These are phyloP conservation scores for Haematococcus lacustris DNA, from an alignment of 139 green algal genomes.

Conservation along the genomic window DNA sequence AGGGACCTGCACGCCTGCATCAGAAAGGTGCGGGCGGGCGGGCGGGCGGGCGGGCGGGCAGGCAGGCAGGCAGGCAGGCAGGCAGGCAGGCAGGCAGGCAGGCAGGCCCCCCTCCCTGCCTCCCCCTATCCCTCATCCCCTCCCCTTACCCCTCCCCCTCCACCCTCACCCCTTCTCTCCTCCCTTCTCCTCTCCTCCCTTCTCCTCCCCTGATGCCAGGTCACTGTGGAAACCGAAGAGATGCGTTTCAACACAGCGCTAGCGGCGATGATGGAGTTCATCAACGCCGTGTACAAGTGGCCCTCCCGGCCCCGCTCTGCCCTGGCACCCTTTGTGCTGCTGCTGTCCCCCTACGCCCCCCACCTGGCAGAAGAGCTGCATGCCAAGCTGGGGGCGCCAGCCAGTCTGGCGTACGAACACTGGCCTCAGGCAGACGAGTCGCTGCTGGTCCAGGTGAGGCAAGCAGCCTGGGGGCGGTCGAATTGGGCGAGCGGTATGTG, in stretches of 20 bases:
- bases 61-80: too few relatives aligned
- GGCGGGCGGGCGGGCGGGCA: too few relatives aligned
- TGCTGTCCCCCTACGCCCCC: slow-evolving; percentile 91
- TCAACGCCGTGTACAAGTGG: slow-evolving; percentile 70
- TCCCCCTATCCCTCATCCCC: too few relatives aligned
- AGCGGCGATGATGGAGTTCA: slow-evolving; percentile 98
- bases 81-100: too few relatives aligned
- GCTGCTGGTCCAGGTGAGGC: slow-evolving; percentile 59
- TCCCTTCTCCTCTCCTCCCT: too few relatives aligned
- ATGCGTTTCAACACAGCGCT: slow-evolving; percentile 98
- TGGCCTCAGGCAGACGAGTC: slow-evolving; percentile 73
- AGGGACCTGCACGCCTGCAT: slow-evolving; percentile 79
- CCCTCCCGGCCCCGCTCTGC: slow-evolving; percentile 20
- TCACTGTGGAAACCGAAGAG: slow-evolving; percentile 90
- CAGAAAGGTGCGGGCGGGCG: slow-evolving; percentile 81
- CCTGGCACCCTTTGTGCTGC: slow-evolving; percentile 74
- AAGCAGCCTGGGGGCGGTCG: too few relatives aligned
- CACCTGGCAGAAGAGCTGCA: slow-evolving; percentile 93
- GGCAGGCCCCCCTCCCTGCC: too few relatives aligned
- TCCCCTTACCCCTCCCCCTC: too few relatives aligned
- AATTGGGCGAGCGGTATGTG: too few relatives aligned
- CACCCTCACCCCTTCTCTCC: too few relatives aligned
- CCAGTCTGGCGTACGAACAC: slow-evolving; percentile 67
- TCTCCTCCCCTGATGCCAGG: too few relatives aligned
- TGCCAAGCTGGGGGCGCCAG: slow-evolving; percentile 53